Base-by-base conservation (phyloP, 371 early-diverging fungal species). In the Dichotomocladium elegans region DNA sequence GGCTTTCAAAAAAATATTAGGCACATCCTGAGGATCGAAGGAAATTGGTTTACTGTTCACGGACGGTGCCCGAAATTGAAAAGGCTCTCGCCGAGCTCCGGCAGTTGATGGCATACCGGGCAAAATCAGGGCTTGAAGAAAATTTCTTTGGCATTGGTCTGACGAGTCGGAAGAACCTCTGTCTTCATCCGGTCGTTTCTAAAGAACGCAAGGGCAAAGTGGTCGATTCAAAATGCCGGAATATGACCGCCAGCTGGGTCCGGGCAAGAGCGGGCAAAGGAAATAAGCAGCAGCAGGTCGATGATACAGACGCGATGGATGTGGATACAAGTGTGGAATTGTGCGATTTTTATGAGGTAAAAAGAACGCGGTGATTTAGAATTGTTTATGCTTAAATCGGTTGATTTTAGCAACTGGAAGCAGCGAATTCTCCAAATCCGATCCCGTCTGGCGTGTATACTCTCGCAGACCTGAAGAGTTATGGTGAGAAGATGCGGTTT, bases 1-100 rank as follows among this genome's bases (percentile, higher is more conserved):
- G 24, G 9, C 11, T 30, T 26, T 48, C n/a, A n/a, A n/a, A n/a
- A n/a, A n/a, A n/a, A n/a, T n/a, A 11, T 42, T 51, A 71, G 71
- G 68, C 92, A 88, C 81, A 82, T 59, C 88, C 93, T 55, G 89
- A 91, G 19, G 91, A 92, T 53, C 86, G 90, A 53, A 69, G 97
- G 33, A 99, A 99, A 72, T 78, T 99, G 15, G 87, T 99, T 19
- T 99, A 99, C 80, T 98, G 99, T 67, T 97, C 98, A 30, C 94
- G 99, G 63, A 96, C 98, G 0, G 98, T 99, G 14, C 96, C 96
- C 14, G 99, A 99, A 72, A 96, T 99, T 58, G 99, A 99, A 63
- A 99, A 99, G 72, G 98, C 99, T 2, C 73, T 99, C 52, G 92
- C 91, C 22, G 99, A 99, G 77, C 79, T 99, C 59, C 90, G 95